Percentiles rank a stretch among this genome's conserved stretches.
Conservation (phyloP, 805 yeast genomes). For the Kurtzmaniella fragi region DNA sequence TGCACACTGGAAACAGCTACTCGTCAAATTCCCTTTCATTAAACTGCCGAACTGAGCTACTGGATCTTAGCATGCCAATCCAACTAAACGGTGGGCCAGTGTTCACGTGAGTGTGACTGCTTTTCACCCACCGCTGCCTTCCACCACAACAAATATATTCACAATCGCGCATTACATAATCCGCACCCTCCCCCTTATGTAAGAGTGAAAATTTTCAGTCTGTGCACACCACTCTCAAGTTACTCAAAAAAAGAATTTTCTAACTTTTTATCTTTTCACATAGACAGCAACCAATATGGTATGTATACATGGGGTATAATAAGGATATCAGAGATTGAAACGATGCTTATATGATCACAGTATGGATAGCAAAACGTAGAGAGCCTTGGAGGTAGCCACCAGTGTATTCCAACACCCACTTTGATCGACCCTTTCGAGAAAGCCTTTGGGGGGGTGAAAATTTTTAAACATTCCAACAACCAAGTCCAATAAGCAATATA, state of each 20-base stretch:
- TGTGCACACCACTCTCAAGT: constrained; percentile 4
- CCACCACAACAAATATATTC: neutral
- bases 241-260: constrained; percentile 3
- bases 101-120: constrained; percentile 5
- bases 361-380: neutral
- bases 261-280: neutral
- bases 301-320: constrained; percentile 1
- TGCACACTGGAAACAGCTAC: too few species aligned
- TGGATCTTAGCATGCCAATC: too few species aligned
- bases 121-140: neutral
- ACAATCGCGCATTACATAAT: neutral
- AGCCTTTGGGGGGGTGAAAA: neutral
- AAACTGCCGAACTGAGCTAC: too few species aligned
- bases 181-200: neutral
- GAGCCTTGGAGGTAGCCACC: too few species aligned
- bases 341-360: neutral
- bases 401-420: neutral
- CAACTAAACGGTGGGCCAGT: too few species aligned
- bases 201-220: constrained; percentile 5
- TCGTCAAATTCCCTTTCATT: too few species aligned
- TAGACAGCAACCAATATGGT: constrained; percentile 5
- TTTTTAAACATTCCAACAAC: neutral
- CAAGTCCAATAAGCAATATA: too few species aligned
- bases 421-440: neutral
- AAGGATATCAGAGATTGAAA: neutral